phyloP scores from a whole-genome alignment of 768 basidiomycete genomes.

The Termitomyces sp. region DNA sequence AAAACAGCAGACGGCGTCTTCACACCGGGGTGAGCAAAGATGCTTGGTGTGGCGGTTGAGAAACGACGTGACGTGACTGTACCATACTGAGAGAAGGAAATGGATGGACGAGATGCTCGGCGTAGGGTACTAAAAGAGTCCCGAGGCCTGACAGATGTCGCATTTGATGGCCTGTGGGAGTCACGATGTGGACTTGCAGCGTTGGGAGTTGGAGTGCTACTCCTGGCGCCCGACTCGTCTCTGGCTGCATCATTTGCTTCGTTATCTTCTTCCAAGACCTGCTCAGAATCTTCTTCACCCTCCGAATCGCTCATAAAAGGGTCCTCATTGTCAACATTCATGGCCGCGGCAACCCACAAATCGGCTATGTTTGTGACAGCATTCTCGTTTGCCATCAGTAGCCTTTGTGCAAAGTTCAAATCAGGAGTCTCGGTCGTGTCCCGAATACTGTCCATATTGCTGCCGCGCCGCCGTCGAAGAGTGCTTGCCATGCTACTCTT shows the following conservation, averaged over 20 bases:
- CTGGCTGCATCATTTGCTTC: conserved; percentile 25
- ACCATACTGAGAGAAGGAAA: conserved; percentile 35
- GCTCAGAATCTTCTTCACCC: conserved; percentile 23
- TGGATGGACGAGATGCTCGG: conserved; percentile 34
- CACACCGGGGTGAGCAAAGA: conserved; percentile 84
- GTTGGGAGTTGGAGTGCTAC: conserved; percentile 14
- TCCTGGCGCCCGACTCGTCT: conserved; percentile 19
- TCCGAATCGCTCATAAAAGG: conserved; percentile 65
- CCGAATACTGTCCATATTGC: conserved; percentile 43
- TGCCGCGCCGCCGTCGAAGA: conserved; percentile 49
- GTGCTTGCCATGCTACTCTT: conserved; percentile 58
- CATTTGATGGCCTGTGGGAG: conserved; percentile 30
- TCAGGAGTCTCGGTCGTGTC: conserved; percentile 44
- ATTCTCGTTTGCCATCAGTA: conserved; percentile 92
- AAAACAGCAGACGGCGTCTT: conserved; percentile 73
- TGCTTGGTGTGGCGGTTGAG: conserved; percentile 63
- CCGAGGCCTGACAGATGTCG: conserved; percentile 26
- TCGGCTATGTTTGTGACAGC: conserved; percentile 94
- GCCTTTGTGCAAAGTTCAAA: conserved; percentile 83
- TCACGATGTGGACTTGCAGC: conserved; percentile 19
- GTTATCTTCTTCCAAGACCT: conserved; percentile 33
- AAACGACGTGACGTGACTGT: conserved; percentile 48
- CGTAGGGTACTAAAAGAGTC: conserved; percentile 27
- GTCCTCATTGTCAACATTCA: conserved; percentile 91
- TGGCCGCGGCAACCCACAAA: conserved; percentile 96